Percentiles rank a stretch among this genome's conserved stretches.
Conservation (phyloP, 371 early-diverging fungal genomes). For the Parasitella parasitica region DNA sequence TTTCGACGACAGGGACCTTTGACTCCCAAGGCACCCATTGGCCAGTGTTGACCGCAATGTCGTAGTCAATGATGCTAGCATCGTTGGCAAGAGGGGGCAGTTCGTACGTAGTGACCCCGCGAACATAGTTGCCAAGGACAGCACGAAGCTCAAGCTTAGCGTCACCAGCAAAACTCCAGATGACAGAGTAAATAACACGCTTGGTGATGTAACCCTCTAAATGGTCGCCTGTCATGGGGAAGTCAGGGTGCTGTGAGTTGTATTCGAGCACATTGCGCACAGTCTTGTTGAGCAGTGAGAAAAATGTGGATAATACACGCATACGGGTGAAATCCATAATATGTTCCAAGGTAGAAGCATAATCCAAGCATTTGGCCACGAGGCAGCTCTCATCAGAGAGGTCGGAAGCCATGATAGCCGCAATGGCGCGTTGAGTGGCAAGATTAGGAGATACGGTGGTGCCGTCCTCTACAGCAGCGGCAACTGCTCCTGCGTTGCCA, state of each 20-base stretch:
- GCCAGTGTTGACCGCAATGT: conserved; percentile 75
- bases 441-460: conserved; percentile 61
- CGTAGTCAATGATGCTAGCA: conserved; percentile 87
- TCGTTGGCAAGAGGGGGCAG: conserved; percentile 67
- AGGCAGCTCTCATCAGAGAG: conserved; percentile 74
- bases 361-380: conserved; percentile 71
- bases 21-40: conserved; percentile 93
- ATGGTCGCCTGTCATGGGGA: conserved; percentile 81
- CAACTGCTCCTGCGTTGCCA: no score
- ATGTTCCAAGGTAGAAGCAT: conserved; percentile 78
- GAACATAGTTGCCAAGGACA: conserved; percentile 82
- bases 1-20: conserved; percentile 92
- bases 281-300: conserved; percentile 89
- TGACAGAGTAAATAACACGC: conserved; percentile 78
- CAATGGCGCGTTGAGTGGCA: conserved; percentile 74
- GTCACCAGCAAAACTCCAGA: conserved; percentile 98
- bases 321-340: conserved; percentile 96
- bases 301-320: conserved; percentile 86
- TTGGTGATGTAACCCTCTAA: conserved; percentile 80
- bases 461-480: conserved; percentile 49
- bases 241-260: conserved; percentile 88
- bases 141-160: conserved; percentile 75
- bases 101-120: conserved; percentile 77
- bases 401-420: conserved; percentile 69
- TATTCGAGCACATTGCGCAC: conserved; percentile 86